Evolutionary conservation across 1,284 basidiomycete species (phyloP), one percentile per base, ranked within the genome.

Genomic region (Irpex sp.): DNA sequence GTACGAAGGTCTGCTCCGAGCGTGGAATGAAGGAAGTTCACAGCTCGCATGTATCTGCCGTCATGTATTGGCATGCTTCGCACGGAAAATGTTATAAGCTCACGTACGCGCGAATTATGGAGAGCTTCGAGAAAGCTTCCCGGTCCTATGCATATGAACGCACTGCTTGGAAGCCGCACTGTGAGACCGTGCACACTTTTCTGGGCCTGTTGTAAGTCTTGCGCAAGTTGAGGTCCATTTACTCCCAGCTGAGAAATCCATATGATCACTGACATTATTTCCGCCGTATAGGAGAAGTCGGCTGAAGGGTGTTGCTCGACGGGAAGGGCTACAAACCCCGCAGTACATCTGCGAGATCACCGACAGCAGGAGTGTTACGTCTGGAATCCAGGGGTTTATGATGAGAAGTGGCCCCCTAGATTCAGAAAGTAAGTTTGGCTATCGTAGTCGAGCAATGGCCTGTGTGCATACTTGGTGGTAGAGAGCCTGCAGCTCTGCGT

Each of bases 261-360:
- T 43, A 15, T 43, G 39, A 43, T 43, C 15, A 43, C 39, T 43
- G 11, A 43, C 39, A 43, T 43, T 43, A 43, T 43, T 43, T 43
- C 15, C 39, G 26, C 39, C 39, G 39, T 43, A 43, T 43, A 43
- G 39, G 39, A 43, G 39, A 9, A 11, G 39, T 43, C 39, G 39
- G 39, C 39, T 26, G 26, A 26, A 26, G 26, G 26, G 26, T 26
- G 26, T 26, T 26, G 26, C 26, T 26, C 26, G 26, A 26, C 26
- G 26, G 26, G 26, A n/a, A 19, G 7, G 5, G 15, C 47, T 31
- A 61, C 49, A 61, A 49, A 11, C 61, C 61, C 43, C 61, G 61
- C 55, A 61, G 21, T 13, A 54, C 61, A 9, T 61, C 61, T 36
- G 61, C 61, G 47, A 61, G 61, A 46, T 61, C 61, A 4, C 56